Conservation (phyloP, 306 rosid species). For the Benincasa hispida region DNA sequence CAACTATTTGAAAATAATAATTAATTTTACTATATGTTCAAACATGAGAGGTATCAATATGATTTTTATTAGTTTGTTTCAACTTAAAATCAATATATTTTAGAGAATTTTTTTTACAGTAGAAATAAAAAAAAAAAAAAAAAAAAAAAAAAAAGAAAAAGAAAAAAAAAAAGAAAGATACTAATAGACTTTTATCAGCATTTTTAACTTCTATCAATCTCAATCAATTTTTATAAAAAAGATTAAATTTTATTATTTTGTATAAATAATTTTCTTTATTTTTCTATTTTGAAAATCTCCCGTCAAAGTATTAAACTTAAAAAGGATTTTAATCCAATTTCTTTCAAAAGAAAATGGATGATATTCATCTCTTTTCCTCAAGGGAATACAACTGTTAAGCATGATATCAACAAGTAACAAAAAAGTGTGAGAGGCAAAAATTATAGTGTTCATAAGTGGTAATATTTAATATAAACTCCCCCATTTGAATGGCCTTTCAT, state of each 20-base stretch:
- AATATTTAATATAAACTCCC: neutral
- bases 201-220: too few species aligned
- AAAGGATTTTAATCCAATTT: constrained; percentile 7
- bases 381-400: constrained; percentile 40
- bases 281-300: too few species aligned
- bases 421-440: neutral
- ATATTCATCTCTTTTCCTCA: neutral
- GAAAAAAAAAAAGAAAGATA: too few species aligned
- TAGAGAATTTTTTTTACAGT: too few species aligned
- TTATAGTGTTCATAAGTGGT: neutral
- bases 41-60: neutral
- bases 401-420: constrained; percentile 28
- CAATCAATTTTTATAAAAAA: too few species aligned
- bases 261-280: too few species aligned
- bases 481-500: constrained; percentile 6
- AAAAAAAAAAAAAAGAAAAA: too few species aligned
- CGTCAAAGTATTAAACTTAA: too few species aligned
- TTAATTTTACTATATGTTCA: neutral
- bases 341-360: constrained; percentile 11
- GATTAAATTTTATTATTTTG: too few species aligned
- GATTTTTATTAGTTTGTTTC: neutral
- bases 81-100: neutral
- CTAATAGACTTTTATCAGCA: too few species aligned
- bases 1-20: neutral
- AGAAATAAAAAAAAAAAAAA: too few species aligned